These are phyloP conservation scores for Plasmodium vivax DNA, from an alignment of 169 alveolate genomes.

Conservation along the genomic window DNA sequence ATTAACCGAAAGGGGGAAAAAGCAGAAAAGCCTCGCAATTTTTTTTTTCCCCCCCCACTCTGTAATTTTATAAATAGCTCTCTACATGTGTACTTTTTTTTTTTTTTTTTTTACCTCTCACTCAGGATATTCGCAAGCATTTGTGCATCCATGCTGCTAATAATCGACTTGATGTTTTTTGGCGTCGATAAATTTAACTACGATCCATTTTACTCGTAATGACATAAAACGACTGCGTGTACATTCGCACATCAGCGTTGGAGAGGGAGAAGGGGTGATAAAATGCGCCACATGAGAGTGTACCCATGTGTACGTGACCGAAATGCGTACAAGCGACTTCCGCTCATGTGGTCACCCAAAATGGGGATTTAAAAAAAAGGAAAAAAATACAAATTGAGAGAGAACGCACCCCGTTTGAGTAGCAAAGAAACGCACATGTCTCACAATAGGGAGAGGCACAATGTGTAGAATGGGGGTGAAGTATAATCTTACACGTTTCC, in stretches of 20 bases:
- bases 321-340: background rate
- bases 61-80: too few species aligned
- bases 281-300: background rate
- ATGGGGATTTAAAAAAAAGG: background rate
- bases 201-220: constrained; percentile 75
- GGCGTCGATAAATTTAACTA: constrained; percentile 72
- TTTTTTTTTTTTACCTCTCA: constrained; percentile 13
- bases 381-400: background rate
- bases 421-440: background rate
- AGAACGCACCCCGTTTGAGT: background rate
- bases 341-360: background rate
- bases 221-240: constrained; percentile 3
- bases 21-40: background rate
- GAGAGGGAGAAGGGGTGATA: background rate
- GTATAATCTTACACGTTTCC: background rate
- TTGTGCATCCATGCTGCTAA: constrained; percentile 32
- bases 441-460: background rate
- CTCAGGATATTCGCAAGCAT: constrained; percentile 70
- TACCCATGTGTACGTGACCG: background rate
- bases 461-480: background rate
- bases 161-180: constrained; percentile 54
- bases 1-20: constrained; percentile 1
- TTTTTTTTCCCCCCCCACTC: background rate
- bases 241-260: background rate
- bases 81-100: too few species aligned